Evolutionary conservation across 1,284 basidiomycete genomes (phyloP), one percentile per base, ranked within the genome.

Genomic region (Rhodotorula glutinis): DNA sequence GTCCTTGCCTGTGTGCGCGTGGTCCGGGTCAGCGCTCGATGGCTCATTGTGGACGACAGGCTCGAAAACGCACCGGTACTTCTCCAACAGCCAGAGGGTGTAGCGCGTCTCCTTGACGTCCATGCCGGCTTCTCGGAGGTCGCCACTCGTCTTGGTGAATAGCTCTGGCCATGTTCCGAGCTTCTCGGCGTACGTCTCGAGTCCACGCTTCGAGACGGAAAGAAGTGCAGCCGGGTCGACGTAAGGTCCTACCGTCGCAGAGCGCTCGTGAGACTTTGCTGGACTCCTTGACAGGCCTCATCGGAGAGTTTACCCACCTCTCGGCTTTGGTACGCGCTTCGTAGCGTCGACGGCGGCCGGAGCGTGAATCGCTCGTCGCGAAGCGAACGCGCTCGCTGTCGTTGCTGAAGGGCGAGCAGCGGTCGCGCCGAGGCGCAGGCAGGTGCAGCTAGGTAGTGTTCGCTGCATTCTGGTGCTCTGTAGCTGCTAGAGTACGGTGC

Each of bases 121-220:
- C 63, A 72, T 59, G n/a, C 71, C 71, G 10, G 53, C 43, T 27
- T 72, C 71, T 7, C 59, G 16, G 52, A 70, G 30, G 33, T 70
- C 47, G 17, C 25, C 19, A 25, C 51, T 23, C 27, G 63, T 59
- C 49, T 63, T 65, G 23, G 44, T 44, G 47, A 72, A 72, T 27
- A 70, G 49, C 14, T 40, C 46, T 1, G 23, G 9, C 63, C 66
- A 72, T 23, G 27, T 43, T 4, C 53, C 56, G n/a, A 72, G 46
- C 59, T 72, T 72, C 25, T 64, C 57, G 17, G 60, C 57, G 63
- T 65, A 66, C 27, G 33, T 25, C 41, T 65, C 60, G 44, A 72
- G 58, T 4, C 53, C 55, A 9, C 63, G 65, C 41, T 52, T 49
- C 0, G 68, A 63, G 10, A 46, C 63, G 13, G 46, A 17, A 44